These are phyloP conservation scores for Pleurotus djamor DNA, from an alignment of 768 basidiomycete species.

Conservation along the genomic window DNA sequence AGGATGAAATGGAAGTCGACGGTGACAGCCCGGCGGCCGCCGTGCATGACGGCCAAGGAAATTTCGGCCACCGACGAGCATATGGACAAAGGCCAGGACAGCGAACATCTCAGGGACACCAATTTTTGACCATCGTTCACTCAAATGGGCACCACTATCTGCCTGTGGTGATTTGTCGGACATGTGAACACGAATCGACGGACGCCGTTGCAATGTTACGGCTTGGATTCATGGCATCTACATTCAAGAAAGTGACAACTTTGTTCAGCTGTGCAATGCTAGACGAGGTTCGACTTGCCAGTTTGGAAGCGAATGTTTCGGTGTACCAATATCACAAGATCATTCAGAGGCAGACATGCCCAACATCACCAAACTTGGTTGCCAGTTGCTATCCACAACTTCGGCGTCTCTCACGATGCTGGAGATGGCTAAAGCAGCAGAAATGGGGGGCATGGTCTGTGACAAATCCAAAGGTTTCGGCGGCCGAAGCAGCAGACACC, in stretches of 20 bases:
- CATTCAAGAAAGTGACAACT: neutral
- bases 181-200: no score
- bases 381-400: neutral
- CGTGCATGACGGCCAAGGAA: no score
- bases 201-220: neutral
- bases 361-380: neutral
- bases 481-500: neutral
- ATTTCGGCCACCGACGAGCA: no score
- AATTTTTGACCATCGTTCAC: no score
- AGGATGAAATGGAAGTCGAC: neutral
- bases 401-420: neutral
- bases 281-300: neutral
- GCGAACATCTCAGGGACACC: no score
- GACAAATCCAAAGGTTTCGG: neutral
- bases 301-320: neutral
- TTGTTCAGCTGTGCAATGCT: neutral
- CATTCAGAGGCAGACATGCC: neutral
- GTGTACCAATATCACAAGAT: neutral
- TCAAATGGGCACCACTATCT: no score
- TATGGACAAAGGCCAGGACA: no score
- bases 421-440: neutral
- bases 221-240: neutral
- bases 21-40: neutral
- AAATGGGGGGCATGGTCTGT: neutral
- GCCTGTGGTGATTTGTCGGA: no score